These are phyloP conservation scores for Epichloe gansuensis DNA, from an alignment of 2,329 filamentous ascomycete species.

Conservation along the genomic window DNA sequence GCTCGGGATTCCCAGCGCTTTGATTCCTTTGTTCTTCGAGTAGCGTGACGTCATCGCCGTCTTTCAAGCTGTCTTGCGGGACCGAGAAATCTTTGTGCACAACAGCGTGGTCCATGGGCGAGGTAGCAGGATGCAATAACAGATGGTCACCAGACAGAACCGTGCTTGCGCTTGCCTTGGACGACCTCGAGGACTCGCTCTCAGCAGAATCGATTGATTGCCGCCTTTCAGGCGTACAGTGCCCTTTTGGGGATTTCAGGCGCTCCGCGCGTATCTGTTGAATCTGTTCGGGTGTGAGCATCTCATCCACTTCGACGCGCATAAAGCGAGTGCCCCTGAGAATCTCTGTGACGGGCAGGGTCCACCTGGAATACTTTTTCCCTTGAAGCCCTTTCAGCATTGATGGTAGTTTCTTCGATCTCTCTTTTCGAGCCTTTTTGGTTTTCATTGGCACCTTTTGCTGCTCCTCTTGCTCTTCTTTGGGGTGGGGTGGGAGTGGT, in stretches of 20 bases:
- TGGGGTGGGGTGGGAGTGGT: constrained; percentile 7
- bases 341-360: constrained; percentile 41
- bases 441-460: not conserved
- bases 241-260: not conserved
- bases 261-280: not conserved
- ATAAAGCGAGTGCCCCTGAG: constrained; percentile 42
- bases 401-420: not conserved
- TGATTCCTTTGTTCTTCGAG: not conserved
- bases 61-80: not conserved
- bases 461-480: constrained; percentile 9
- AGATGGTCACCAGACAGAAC: not conserved
- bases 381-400: constrained; percentile 1
- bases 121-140: not conserved
- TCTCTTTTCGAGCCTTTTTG: not conserved
- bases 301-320: constrained; percentile 45
- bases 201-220: constrained; percentile 1
- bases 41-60: not conserved
- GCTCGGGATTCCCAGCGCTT: constrained; percentile 14
- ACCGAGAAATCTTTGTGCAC: constrained; percentile 2
- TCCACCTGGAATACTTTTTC: constrained; percentile 30
- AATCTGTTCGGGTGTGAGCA: constrained; percentile 16
- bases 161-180: not conserved
- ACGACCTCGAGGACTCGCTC: not conserved
- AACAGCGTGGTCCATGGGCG: constrained; percentile 2
- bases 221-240: not conserved